Evolutionary conservation across 2,329 filamentous ascomycete species (phyloP).

Genomic region (Calonectria honghensis): DNA sequence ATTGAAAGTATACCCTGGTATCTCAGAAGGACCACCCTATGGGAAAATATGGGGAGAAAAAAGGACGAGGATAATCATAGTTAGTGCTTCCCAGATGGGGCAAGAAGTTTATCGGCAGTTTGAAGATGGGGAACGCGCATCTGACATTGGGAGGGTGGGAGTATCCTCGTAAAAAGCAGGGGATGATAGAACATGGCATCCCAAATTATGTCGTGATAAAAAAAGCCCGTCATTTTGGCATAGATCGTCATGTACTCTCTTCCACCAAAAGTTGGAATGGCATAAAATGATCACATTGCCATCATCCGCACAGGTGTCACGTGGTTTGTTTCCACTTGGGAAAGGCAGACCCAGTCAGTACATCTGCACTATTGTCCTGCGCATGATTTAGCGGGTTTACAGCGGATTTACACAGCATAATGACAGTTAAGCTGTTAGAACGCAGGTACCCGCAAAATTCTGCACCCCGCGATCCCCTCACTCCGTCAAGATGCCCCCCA

Average conservation of each 20-base stretch:
- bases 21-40: no score
- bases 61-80: not conserved
- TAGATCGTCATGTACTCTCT: not conserved
- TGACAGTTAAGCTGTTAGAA: slow-evolving; percentile 43
- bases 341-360: slow-evolving; percentile 6
- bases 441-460: slow-evolving; percentile 49
- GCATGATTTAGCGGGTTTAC: not conserved
- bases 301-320: slow-evolving; percentile 12
- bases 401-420: not conserved
- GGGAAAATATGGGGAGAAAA: not conserved
- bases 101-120: not conserved
- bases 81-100: not conserved
- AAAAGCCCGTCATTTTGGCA: no score
- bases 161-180: not conserved
- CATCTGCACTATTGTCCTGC: not conserved
- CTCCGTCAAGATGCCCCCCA: not conserved
- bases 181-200: not conserved
- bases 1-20: not conserved
- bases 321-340: slow-evolving; percentile 3
- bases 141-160: not conserved
- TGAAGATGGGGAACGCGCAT: not conserved
- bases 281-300: not conserved
- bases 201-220: no score
- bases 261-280: not conserved
- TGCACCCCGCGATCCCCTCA: slow-evolving; percentile 50